Conservation (phyloP, 371 early-diverging fungal genomes). For the Syncephalastrum monosporum region DNA sequence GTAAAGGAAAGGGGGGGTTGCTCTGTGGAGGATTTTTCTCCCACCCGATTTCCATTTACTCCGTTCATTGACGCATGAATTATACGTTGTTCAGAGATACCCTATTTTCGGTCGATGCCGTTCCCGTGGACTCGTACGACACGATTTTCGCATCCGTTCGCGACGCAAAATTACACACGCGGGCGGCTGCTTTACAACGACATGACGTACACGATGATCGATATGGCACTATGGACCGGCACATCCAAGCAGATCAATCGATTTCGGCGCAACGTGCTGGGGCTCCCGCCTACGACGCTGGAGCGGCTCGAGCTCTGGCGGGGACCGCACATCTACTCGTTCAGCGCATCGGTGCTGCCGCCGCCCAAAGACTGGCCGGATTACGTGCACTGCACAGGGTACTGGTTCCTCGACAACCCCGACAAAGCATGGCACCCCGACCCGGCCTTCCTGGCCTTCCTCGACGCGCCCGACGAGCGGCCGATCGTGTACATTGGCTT, state of each 20-base stretch:
- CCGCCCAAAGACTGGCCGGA: conserved; percentile 78
- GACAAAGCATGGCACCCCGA: conserved; percentile 58
- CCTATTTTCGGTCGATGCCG: conserved; percentile 74
- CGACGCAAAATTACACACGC: conserved; percentile 54
- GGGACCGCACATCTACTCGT: conserved; percentile 75
- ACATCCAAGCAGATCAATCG: conserved; percentile 61
- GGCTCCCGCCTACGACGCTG: conserved; percentile 48
- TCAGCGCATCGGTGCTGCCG: conserved; percentile 68
- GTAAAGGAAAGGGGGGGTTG: too few species aligned
- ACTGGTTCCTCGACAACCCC: conserved; percentile 81
- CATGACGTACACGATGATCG: conserved; percentile 76
- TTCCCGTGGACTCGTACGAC: conserved; percentile 81
- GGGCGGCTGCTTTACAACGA: conserved; percentile 76
- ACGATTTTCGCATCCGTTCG: conserved; percentile 80
- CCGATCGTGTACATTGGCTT: conserved; percentile 85
- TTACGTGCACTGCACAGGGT: conserved; percentile 73
- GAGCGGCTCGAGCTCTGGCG: conserved; percentile 55
- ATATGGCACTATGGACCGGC: conserved; percentile 74
- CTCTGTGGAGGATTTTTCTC: not conserved
- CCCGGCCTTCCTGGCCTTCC: conserved; percentile 49
- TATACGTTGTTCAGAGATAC: conserved; percentile 38
- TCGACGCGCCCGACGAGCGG: conserved; percentile 46
- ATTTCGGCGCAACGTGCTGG: conserved; percentile 60
- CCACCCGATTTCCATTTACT: not conserved
- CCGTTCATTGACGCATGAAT: not conserved